Evolutionary conservation across 345 rosid genomes (phyloP), one percentile per base, ranked within the genome.

Genomic region (Corchorus capsularis): DNA sequence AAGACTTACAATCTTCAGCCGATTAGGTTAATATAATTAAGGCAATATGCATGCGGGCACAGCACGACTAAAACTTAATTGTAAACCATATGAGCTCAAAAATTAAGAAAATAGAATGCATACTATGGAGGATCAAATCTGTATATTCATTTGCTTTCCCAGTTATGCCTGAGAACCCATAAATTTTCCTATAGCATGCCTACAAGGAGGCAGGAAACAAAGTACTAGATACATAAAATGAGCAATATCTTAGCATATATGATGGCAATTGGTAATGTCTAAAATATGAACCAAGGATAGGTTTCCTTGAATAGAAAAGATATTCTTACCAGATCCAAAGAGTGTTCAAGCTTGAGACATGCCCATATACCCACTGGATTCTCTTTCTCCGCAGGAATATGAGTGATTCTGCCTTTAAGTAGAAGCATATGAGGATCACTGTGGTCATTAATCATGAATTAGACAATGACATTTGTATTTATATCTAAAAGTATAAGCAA

Each of bases 361-460:
- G 27, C 34, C 35, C 14, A 61, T 32, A 76, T 19, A 37, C 61
- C 16, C 39, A 60, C 13, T n/a, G 75, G 75, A 70, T 65, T 64
- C 20, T n/a, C 20, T 74, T 57, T n/a, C 12, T 53, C 37, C 14
- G 5, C 43, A n/a, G 41, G 8, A 62, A 59, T 14, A 77, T 41
- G 47, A 60, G 15, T 11, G 5, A 69, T n/a, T 49, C 45, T 34
- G 57, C 77, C 64, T 73, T 39, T 63, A 27, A 46, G 14, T 32
- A 72, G 66, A 64, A 43, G 27, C 59, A 15, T 46, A 64, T 78
- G 72, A 72, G 72, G 54, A 27, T 64, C 69, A 55, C 77, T 72
- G 80, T 17, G 12, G 54, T 22, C 8, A 35, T 69, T 20, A 60
- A 59, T 37, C 9, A n/a, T 17, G 22, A 37, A 39, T 55, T 49